Evolutionary conservation across 805 yeast genomes (phyloP).

Genomic region (Saturnispora quitensis): DNA sequence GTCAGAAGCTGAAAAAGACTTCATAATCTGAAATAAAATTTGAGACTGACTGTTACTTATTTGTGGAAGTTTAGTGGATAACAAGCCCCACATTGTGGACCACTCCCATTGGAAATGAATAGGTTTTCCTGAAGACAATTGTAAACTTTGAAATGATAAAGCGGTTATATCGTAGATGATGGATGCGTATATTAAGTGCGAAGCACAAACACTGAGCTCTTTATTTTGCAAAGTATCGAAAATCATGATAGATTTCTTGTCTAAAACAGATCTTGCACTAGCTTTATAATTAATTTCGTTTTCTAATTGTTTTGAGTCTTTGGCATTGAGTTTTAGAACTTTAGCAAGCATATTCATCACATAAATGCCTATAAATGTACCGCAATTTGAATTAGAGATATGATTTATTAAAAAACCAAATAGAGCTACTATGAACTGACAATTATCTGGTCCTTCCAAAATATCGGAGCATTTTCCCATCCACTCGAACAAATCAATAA

Average conservation of each 20-base stretch:
- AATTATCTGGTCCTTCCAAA: conserved; percentile 39
- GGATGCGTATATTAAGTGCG: conserved; percentile 15
- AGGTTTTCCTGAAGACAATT: background rate
- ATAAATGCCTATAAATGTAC: conserved; percentile 19
- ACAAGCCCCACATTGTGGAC: conserved; percentile 4
- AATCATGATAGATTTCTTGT: conserved; percentile 31
- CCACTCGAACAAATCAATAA: conserved; percentile 49
- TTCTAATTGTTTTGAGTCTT: conserved; percentile 17
- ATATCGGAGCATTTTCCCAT: conserved; percentile 33
- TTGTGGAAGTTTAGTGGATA: conserved; percentile 2
- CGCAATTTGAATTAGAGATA: conserved; percentile 17
- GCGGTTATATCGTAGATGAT: conserved; percentile 20
- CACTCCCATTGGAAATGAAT: conserved; percentile 4
- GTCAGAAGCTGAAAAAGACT: background rate
- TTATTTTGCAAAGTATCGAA: conserved; percentile 19
- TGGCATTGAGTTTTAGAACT: conserved; percentile 15
- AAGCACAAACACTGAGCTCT: conserved; percentile 13
- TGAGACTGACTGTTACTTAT: background rate
- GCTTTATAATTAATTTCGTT: conserved; percentile 32
- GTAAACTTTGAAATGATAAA: conserved; percentile 15
- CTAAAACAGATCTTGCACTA: conserved; percentile 42
- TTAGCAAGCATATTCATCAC: conserved; percentile 19
- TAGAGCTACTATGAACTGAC: conserved; percentile 43
- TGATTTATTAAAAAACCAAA: conserved; percentile 38
- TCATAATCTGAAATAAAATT: background rate